phyloP scores from a whole-genome alignment of 768 basidiomycete genomes.

The Termitomyces sp. region DNA sequence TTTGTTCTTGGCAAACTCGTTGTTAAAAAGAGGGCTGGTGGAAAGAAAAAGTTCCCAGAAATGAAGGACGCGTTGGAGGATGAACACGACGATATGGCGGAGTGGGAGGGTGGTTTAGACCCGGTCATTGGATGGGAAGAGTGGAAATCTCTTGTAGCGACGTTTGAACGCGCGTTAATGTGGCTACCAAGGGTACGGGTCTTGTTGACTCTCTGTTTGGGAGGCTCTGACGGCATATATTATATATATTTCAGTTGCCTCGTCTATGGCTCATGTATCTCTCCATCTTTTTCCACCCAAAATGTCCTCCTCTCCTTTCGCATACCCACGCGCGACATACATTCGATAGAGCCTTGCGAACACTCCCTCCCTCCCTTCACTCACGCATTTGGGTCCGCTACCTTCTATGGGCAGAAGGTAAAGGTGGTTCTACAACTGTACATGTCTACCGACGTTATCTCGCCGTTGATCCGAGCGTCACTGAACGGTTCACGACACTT shows the following conservation, averaged over 20 bases:
- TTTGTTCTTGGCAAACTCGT: conserved; percentile 80
- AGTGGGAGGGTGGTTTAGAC: conserved; percentile 86
- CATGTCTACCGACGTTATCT: conserved; percentile 88
- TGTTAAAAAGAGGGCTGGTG: conserved; percentile 72
- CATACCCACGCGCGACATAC: conserved; percentile 91
- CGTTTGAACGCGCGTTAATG: conserved; percentile 90
- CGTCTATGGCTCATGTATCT: conserved; percentile 93
- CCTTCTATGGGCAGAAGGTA: conserved; percentile 84
- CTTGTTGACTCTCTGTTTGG: neutral
- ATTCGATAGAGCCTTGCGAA: conserved; percentile 91
- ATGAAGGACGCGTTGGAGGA: conserved; percentile 89
- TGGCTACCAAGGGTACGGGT: conserved; percentile 81
- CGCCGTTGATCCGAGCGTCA: conserved; percentile 70
- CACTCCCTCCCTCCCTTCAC: conserved; percentile 90
- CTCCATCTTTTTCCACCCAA: conserved; percentile 83
- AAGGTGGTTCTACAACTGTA: conserved; percentile 74
- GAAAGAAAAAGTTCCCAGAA: conserved; percentile 87
- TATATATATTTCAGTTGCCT: conserved; percentile 57
- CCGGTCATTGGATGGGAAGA: conserved; percentile 93
- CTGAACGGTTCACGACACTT: conserved; percentile 70
- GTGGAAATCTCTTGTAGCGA: conserved; percentile 85
- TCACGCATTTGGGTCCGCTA: conserved; percentile 90
- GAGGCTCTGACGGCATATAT: neutral
- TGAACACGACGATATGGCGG: conserved; percentile 70
- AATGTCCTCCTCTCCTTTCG: conserved; percentile 78